Evolutionary conservation across 345 rosid genomes (phyloP).

Genomic region (Pistacia vera): DNA sequence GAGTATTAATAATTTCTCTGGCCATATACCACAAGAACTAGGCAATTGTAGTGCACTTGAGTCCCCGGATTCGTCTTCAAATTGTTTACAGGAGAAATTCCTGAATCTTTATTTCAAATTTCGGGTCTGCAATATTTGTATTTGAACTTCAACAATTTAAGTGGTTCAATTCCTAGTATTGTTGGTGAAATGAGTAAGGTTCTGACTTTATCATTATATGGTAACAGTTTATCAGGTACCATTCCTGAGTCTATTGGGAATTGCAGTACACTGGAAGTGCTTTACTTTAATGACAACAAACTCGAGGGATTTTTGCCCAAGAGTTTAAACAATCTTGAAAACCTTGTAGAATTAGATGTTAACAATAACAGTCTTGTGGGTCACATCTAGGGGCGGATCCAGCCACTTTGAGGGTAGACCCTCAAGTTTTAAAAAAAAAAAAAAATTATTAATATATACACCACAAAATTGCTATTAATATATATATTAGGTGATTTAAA

Average conservation of each 20-base stretch:
- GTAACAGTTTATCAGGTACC: slow-evolving; percentile 59
- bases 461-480: too few species aligned
- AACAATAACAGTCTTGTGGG: slow-evolving; percentile 51
- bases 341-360: slow-evolving; percentile 47
- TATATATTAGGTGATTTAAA: too few species aligned
- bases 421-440: too few species aligned
- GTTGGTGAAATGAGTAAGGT: slow-evolving; percentile 52
- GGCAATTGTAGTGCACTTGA: slow-evolving; percentile 55
- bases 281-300: slow-evolving; percentile 49
- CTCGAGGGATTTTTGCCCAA: slow-evolving; percentile 63
- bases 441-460: too few species aligned
- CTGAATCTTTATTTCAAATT: slow-evolving; percentile 50
- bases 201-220: slow-evolving; percentile 33
- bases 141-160: slow-evolving; percentile 52
- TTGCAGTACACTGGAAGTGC: slow-evolving; percentile 45
- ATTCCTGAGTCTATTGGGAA: slow-evolving; percentile 71
- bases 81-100: slow-evolving; percentile 57
- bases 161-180: slow-evolving; percentile 59
- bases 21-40: slow-evolving; percentile 46
- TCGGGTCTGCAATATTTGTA: slow-evolving; percentile 32
- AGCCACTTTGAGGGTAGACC: too few species aligned
- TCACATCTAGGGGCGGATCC: background rate
- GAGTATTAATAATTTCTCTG: slow-evolving; percentile 54
- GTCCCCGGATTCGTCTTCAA: slow-evolving; percentile 55
- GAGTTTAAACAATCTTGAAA: slow-evolving; percentile 53